Evolutionary conservation across 2,329 filamentous ascomycete species (phyloP).

Genomic region (Diaporthe ilicicola): DNA sequence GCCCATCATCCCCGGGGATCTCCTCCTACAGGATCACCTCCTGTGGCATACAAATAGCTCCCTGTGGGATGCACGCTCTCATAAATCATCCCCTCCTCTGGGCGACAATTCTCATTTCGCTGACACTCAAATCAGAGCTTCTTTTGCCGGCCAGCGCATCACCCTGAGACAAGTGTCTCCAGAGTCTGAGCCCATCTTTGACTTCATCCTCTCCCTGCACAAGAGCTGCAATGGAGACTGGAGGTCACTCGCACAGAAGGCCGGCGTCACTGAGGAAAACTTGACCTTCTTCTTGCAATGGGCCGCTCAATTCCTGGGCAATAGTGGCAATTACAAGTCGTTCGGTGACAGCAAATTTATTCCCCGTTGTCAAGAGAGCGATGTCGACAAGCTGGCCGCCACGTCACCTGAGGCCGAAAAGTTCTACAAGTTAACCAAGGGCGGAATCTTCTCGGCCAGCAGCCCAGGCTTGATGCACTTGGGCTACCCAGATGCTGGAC

Average conservation of each 20-base stretch:
- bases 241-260: slow-evolving; percentile 71
- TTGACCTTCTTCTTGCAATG: slow-evolving; percentile 78
- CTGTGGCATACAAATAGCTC: not conserved
- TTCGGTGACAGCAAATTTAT: slow-evolving; percentile 89
- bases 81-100: not conserved
- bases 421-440: slow-evolving; percentile 73
- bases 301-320: slow-evolving; percentile 73
- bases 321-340: slow-evolving; percentile 83
- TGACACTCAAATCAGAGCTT: slow-evolving; percentile 62
- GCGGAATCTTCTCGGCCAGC: slow-evolving; percentile 75
- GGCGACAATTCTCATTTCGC: not conserved
- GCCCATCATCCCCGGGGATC: too few relatives aligned
- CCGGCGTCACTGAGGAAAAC: slow-evolving; percentile 70
- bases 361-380: slow-evolving; percentile 71
- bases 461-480: slow-evolving; percentile 75
- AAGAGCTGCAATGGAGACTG: slow-evolving; percentile 74
- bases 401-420: slow-evolving; percentile 67
- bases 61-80: not conserved
- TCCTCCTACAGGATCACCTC: slow-evolving; percentile 24
- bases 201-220: slow-evolving; percentile 80
- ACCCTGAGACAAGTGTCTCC: slow-evolving; percentile 84
- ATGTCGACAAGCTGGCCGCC: slow-evolving; percentile 70
- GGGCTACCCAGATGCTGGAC: slow-evolving; percentile 77
- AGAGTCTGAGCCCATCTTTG: slow-evolving; percentile 82
- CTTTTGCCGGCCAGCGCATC: slow-evolving; percentile 79